These are phyloP conservation scores for Neurospora sp. DNA, from an alignment of 495 filamentous ascomycete species.

Conservation along the genomic window DNA sequence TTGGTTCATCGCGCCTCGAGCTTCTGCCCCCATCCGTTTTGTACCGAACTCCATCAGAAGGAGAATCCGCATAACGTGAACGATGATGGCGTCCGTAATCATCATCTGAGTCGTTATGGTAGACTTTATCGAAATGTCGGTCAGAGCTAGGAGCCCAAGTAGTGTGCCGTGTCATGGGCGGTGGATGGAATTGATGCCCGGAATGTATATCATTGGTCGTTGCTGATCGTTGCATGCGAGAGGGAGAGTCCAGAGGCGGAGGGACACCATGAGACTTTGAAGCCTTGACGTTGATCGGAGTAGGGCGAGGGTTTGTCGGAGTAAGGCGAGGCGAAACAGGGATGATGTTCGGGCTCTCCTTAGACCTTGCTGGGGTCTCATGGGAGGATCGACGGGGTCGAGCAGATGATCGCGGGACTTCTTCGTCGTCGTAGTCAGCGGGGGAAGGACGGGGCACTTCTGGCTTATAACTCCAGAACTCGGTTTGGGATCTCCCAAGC, in stretches of 20 bases:
- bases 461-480: slow-evolving; percentile 18
- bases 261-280: slow-evolving; percentile 9
- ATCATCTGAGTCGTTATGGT: slow-evolving; percentile 21
- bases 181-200: slow-evolving; percentile 1
- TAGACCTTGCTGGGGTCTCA: slow-evolving; percentile 23
- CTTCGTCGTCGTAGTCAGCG: slow-evolving; percentile 19
- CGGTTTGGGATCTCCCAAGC: not conserved
- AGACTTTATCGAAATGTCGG: slow-evolving; percentile 4
- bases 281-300: slow-evolving; percentile 24
- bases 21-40: not conserved
- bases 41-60: not conserved
- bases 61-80: not conserved
- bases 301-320: slow-evolving; percentile 12
- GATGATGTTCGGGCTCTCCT: slow-evolving; percentile 22
- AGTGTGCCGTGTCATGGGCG: slow-evolving; percentile 9
- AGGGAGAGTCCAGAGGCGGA: slow-evolving; percentile 12
- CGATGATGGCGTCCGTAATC: slow-evolving; percentile 12
- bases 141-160: slow-evolving; percentile 14
- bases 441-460: slow-evolving; percentile 26
- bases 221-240: slow-evolving; percentile 19
- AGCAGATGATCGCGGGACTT: slow-evolving; percentile 17
- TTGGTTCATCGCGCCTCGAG: not conserved
- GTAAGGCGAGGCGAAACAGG: slow-evolving; percentile 9
- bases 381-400: slow-evolving; percentile 32
- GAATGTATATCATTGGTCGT: slow-evolving; percentile 11